Evolutionary conservation across 306 rosid genomes (phyloP).

Genomic region (Styphnolobium japonicum): DNA sequence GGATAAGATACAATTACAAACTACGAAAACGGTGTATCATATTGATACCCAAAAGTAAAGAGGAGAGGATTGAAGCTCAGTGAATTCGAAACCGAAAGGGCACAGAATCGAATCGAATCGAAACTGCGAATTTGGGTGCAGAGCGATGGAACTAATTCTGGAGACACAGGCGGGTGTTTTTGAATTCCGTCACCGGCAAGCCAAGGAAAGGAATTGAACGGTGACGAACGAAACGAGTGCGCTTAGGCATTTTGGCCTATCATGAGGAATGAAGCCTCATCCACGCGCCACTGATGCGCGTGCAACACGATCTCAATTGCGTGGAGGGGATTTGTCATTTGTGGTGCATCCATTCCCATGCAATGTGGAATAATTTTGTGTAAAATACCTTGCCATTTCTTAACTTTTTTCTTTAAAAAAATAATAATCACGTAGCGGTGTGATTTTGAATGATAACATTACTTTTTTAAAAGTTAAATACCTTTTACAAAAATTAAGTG

Average conservation of each 20-base stretch:
- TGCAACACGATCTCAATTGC: too few species aligned
- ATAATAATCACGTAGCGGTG: too few species aligned
- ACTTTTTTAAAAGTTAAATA: too few species aligned
- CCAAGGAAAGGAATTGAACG: constrained; percentile 32
- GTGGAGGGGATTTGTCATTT: too few species aligned
- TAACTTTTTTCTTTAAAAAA: too few species aligned
- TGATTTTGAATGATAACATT: too few species aligned
- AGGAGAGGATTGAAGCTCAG: not conserved
- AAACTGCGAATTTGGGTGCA: constrained; percentile 13
- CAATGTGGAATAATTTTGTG: not conserved
- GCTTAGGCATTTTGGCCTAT: not conserved
- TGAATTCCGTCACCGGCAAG: constrained; percentile 55
- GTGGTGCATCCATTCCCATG: not conserved
- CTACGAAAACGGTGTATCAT: constrained; percentile 9
- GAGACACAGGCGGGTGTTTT: constrained; percentile 40
- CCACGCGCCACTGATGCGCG: constrained; percentile 37
- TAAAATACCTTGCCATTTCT: too few species aligned
- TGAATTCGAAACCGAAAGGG: too few species aligned
- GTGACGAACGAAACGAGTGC: constrained; percentile 43
- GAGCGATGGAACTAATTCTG: constrained; percentile 24
- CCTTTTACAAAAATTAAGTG: too few species aligned
- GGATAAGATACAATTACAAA: not conserved
- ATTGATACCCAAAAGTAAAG: constrained; percentile 32
- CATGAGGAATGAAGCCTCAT: not conserved
- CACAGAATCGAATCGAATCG: constrained; percentile 31